Conservation (phyloP, 345 rosid species). For the Ceriops zippeliana region DNA sequence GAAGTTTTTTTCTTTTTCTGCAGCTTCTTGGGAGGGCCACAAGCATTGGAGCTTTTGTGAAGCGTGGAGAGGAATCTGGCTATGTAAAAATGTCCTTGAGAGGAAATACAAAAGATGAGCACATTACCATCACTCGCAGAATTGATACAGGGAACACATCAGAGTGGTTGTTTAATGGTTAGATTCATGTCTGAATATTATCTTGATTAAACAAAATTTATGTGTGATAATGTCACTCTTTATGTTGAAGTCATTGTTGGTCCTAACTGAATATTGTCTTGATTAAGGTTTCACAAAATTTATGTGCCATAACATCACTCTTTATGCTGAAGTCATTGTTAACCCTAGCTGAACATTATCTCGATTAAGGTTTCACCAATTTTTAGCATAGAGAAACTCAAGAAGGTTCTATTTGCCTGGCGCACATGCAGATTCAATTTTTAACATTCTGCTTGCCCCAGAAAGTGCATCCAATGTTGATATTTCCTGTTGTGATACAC, state of each 20-base stretch:
- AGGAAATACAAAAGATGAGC: slow-evolving; percentile 56
- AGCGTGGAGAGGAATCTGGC: slow-evolving; percentile 82
- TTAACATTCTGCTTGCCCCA: no score
- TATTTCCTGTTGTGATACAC: no score
- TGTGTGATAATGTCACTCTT: background rate
- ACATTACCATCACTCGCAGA: slow-evolving; percentile 54
- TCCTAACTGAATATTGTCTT: no score
- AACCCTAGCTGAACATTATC: no score
- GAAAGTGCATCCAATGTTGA: no score
- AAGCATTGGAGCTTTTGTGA: slow-evolving; percentile 81
- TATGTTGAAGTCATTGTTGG: no score
- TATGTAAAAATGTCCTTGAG: slow-evolving; percentile 68
- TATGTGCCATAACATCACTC: background rate
- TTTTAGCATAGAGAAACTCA: no score
- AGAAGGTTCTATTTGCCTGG: no score
- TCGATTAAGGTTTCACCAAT: no score
- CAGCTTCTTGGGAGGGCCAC: slow-evolving; percentile 94
- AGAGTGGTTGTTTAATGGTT: slow-evolving; percentile 84
- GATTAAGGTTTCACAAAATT: background rate
- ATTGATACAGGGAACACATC: slow-evolving; percentile 81
- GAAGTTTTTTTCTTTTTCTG: slow-evolving; percentile 15
- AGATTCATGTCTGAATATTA: slow-evolving; percentile 11
- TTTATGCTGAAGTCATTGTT: no score
- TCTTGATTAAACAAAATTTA: background rate
- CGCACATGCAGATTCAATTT: no score